Evolutionary conservation across 805 yeast genomes (phyloP).

Genomic region (Kazachstania kunashirensis): DNA sequence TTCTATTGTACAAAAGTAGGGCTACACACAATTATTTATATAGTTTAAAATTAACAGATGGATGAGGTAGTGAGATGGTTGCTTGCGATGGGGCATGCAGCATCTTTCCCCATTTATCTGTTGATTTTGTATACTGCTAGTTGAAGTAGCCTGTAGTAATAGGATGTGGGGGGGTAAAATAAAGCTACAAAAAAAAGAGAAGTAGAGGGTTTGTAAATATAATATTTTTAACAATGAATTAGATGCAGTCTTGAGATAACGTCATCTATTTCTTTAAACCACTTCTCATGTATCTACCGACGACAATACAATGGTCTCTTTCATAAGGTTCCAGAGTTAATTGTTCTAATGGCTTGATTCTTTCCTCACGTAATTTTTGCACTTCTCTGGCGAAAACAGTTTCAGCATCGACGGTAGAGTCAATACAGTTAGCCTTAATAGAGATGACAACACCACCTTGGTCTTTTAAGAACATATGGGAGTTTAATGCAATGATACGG

Average conservation of each 20-base stretch:
- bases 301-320: conserved; percentile 98
- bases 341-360: conserved; percentile 97
- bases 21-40: neutral
- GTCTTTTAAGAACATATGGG: conserved; percentile 96
- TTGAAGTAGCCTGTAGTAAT: too few species aligned
- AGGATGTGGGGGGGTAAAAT: too few species aligned
- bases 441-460: conserved; percentile 98
- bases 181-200: too few species aligned
- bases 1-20: conserved; percentile 1
- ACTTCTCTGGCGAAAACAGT: conserved; percentile 99
- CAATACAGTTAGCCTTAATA: conserved; percentile 99
- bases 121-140: too few species aligned
- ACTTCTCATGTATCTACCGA: conserved; percentile 92
- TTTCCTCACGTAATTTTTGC: conserved; percentile 96
- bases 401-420: conserved; percentile 98
- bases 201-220: too few species aligned
- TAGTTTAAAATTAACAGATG: too few species aligned
- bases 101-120: too few species aligned
- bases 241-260: too few species aligned
- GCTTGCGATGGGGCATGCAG: too few species aligned
- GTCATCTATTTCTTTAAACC: conserved; percentile 39
- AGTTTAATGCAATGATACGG: conserved; percentile 96
- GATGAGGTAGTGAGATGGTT: too few species aligned
- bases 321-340: conserved; percentile 98
- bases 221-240: too few species aligned